Base-by-base conservation (phyloP, 768 basidiomycete species). In the Amanita fuliginea region DNA sequence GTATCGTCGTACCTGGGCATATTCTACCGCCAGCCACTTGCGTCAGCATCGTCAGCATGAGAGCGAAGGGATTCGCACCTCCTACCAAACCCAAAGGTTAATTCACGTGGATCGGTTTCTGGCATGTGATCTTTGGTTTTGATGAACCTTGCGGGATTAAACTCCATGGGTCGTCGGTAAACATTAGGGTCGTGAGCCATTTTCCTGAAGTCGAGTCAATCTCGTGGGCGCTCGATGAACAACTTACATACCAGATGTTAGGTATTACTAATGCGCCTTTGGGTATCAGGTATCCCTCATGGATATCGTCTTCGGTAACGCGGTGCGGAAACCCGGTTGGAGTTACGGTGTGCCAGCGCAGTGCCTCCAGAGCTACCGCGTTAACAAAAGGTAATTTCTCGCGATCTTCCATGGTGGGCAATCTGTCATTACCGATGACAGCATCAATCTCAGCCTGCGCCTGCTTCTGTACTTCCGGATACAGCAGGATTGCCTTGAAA, bases 1-100 rank as follows among this genome's bases (percentile, higher is more conserved):
- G 18, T 7, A n/a, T 40, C 33, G 8, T 8, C 41, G 34, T 49
- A 65, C 67, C 66, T 47, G 68, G 66, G 51, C 65, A 67, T 24
- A 68, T 68, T 54, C 67, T 65, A 30, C n/a, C 11, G 8, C n/a
- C 18, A 22, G 21, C 13, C 30, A 33, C 16, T 19, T 33, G 26
- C 10, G n/a, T 22, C 3, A 46, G 5, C 9, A 13, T n/a, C 30
- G 21, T 43, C 42, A 19, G n/a, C 28, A 28, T 40, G n/a, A n/a
- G n/a, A n/a, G 46, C 26, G 18, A 16, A 22, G 37, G 19, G 28
- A 40, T 18, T 42, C 55, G 42, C 35, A 61, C 67, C 78, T 70
- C 56, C 78, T 60, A 26, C 76, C 78, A 45, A 77, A 80, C 3
- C 78, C 78, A 51, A 78, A 81, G 47, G 68, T 72, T 33, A 71